Conservation (phyloP, 805 yeast genomes). For the Jamesozyma spencerorum region DNA sequence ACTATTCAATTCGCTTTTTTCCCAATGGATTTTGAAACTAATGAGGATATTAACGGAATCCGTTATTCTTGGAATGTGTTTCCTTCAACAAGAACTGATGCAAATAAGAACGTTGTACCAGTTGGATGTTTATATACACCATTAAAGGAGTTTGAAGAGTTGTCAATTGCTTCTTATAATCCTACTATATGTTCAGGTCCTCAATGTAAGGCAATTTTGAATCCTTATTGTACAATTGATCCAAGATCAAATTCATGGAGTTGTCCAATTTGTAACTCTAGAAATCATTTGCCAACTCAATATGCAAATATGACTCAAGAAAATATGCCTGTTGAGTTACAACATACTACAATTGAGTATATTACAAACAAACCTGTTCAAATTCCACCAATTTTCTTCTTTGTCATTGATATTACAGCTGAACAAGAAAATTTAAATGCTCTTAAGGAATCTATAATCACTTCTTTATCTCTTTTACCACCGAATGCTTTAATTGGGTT, state of each 20-base stretch:
- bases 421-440: constrained; percentile 81
- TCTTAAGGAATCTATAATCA: constrained; percentile 68
- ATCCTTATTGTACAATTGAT: constrained; percentile 80
- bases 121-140: constrained; percentile 95
- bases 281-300: constrained; percentile 76
- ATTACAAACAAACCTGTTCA: constrained; percentile 71
- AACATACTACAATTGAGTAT: constrained; percentile 75
- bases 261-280: constrained; percentile 71
- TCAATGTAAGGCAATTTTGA: constrained; percentile 75
- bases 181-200: constrained; percentile 70
- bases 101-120: constrained; percentile 86
- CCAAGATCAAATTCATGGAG: constrained; percentile 69
- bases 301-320: constrained; percentile 69
- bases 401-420: constrained; percentile 82
- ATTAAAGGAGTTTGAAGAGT: constrained; percentile 63
- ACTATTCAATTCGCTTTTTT: background rate
- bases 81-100: constrained; percentile 83
- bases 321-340: constrained; percentile 72
- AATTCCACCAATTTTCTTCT: constrained; percentile 77
- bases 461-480: constrained; percentile 71
- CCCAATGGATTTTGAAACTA: constrained; percentile 41
- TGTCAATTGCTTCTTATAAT: constrained; percentile 74
- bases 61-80: constrained; percentile 76
- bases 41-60: constrained; percentile 66
- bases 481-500: constrained; percentile 84